These are phyloP conservation scores for Ascomycota sp. DNA, from an alignment of 2,329 filamentous ascomycete species.

Conservation along the genomic window DNA sequence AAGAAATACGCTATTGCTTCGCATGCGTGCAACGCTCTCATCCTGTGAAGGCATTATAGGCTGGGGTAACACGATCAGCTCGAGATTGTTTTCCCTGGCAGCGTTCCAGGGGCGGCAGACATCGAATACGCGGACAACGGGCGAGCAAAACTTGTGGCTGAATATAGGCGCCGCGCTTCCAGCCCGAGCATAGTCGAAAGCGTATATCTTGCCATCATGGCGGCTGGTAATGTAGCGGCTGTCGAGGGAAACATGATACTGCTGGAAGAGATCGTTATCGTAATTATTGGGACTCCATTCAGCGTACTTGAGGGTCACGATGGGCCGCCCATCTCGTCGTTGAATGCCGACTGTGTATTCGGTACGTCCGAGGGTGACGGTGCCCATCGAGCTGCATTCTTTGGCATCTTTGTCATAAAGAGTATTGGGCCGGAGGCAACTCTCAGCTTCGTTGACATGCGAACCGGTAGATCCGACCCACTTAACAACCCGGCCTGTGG, in stretches of 20 bases:
- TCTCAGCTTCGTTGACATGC: slow-evolving; percentile 46
- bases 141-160: slow-evolving; percentile 45
- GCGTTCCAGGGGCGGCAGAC: slow-evolving; percentile 52
- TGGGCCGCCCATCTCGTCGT: slow-evolving; percentile 45
- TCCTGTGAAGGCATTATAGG: slow-evolving; percentile 41
- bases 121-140: slow-evolving; percentile 75
- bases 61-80: slow-evolving; percentile 70
- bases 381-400: slow-evolving; percentile 61
- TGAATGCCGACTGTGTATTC: slow-evolving; percentile 82
- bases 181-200: slow-evolving; percentile 44
- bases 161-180: slow-evolving; percentile 35
- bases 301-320: slow-evolving; percentile 78
- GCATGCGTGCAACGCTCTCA: slow-evolving; percentile 25
- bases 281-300: slow-evolving; percentile 90
- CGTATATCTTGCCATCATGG: slow-evolving; percentile 65
- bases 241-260: slow-evolving; percentile 63
- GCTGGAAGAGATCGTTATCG: slow-evolving; percentile 65
- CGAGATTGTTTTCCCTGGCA: slow-evolving; percentile 39
- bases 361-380: slow-evolving; percentile 60
- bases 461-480: slow-evolving; percentile 58
- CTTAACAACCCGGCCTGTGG: slow-evolving; percentile 59
- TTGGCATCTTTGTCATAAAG: slow-evolving; percentile 43
- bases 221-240: slow-evolving; percentile 72
- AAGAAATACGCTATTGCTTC: slow-evolving; percentile 51
- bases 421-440: slow-evolving; percentile 48